Evolutionary conservation across 495 filamentous ascomycete species (phyloP).

Genomic region (Aspergillus ostianus): DNA sequence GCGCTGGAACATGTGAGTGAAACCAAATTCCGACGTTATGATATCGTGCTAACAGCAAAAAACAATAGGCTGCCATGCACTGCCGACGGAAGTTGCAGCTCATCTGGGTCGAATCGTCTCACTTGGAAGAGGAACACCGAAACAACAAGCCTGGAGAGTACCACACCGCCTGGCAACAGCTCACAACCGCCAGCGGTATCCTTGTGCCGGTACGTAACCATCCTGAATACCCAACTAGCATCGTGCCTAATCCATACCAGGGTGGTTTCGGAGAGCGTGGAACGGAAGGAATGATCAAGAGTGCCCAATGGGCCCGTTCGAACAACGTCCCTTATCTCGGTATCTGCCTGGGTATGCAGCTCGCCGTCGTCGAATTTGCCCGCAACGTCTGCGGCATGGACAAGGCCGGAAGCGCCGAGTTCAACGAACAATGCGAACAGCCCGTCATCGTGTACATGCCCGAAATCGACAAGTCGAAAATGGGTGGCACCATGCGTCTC

Average conservation of each 20-base stretch:
- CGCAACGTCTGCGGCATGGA: conserved; percentile 63
- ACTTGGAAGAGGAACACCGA: conserved; percentile 66
- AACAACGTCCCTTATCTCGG: conserved; percentile 82
- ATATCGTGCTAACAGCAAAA: background rate
- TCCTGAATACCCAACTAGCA: background rate
- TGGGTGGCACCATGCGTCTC: conserved; percentile 93
- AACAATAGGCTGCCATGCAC: conserved; percentile 65
- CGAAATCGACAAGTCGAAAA: conserved; percentile 67
- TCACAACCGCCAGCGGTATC: conserved; percentile 67
- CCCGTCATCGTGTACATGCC: conserved; percentile 87
- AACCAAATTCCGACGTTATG: background rate
- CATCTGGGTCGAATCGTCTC: conserved; percentile 77
- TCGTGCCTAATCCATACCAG: conserved; percentile 33
- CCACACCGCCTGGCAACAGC: conserved; percentile 83
- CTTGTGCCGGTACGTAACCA: conserved; percentile 33
- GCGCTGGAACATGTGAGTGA: conserved; percentile 67
- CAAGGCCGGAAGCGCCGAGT: conserved; percentile 65
- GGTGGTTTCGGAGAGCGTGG: conserved; percentile 87
- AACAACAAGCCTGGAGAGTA: conserved; percentile 64
- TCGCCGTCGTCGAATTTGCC: conserved; percentile 90
- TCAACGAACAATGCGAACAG: conserved; percentile 54
- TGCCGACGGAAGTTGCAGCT: conserved; percentile 77
- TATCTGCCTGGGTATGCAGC: conserved; percentile 92
- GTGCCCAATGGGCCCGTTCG: conserved; percentile 78
- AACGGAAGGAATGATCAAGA: conserved; percentile 83